A percentile compares a stretch with the other conserved stretches of the same genome.
phyloP scores from a whole-genome alignment of 331 rosid species.

The Malus hybrid region DNA sequence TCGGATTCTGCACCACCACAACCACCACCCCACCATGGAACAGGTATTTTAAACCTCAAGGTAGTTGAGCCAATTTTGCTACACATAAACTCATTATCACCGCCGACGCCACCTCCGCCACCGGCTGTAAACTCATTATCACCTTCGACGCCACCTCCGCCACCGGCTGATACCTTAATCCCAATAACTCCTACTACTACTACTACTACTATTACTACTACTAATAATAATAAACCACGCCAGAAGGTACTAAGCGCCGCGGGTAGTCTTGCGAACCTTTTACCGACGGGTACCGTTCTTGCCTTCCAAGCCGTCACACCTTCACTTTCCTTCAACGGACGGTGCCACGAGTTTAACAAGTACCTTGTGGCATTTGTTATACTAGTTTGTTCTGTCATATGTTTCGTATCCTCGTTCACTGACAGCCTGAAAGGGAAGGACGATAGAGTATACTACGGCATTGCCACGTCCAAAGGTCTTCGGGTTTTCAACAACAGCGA shows the following conservation, averaged over 20 bases:
- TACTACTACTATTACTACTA: neutral
- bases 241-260: constrained; percentile 20
- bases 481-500: constrained; percentile 14
- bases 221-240: neutral
- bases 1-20: too few relatives aligned
- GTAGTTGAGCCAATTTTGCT: neutral
- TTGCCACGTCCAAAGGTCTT: constrained; percentile 27
- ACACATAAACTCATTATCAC: neutral
- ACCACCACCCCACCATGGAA: neutral
- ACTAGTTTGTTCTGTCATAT: constrained; percentile 14
- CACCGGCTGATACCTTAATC: too few relatives aligned
- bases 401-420: constrained; percentile 38
- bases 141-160: too few relatives aligned
- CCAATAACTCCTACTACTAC: neutral
- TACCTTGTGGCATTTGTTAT: constrained; percentile 20
- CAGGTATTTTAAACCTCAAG: neutral
- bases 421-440: constrained; percentile 12
- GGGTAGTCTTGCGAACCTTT: constrained; percentile 36
- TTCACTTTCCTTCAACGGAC: constrained; percentile 41
- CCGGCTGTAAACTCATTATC: neutral
- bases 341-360: constrained; percentile 25
- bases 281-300: constrained; percentile 41
- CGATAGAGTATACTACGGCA: constrained; percentile 23
- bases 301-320: constrained; percentile 40
- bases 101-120: neutral